Conservation (phyloP, 352 stramenopile genomes). For the Pythium volutum region DNA sequence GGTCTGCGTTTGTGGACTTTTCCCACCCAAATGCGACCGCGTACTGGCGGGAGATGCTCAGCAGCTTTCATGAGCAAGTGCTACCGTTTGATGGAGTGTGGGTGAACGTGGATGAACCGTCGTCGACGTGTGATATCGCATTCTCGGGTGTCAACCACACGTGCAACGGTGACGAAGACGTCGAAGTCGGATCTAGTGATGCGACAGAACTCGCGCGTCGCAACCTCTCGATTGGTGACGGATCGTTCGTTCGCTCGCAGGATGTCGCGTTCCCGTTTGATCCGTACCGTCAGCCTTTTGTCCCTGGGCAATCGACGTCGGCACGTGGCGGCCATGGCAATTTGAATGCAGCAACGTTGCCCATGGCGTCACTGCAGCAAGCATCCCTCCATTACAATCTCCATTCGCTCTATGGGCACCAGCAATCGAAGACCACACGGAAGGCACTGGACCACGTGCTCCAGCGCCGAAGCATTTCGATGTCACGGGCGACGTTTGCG, state of each 20-base stretch:
- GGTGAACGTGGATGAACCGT: constrained; percentile 84
- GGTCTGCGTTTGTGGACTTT: constrained; percentile 83
- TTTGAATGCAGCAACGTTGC: constrained; percentile 72
- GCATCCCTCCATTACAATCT: constrained; percentile 84
- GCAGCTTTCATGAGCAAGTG: constrained; percentile 51
- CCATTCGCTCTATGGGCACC: constrained; percentile 80
- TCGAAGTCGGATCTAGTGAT: not conserved
- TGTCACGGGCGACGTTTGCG: constrained; percentile 71
- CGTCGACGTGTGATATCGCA: constrained; percentile 54
- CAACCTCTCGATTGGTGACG: not conserved
- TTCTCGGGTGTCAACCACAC: constrained; percentile 15
- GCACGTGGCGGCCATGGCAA: constrained; percentile 52
- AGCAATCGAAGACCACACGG: constrained; percentile 51
- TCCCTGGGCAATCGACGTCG: constrained; percentile 47
- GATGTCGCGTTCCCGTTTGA: constrained; percentile 81
- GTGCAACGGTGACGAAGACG: not conserved
- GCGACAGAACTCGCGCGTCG: not conserved
- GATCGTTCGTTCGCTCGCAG: constrained; percentile 56
- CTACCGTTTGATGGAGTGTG: constrained; percentile 80
- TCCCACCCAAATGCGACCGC: constrained; percentile 67
- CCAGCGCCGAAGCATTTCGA: constrained; percentile 53
- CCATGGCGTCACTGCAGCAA: constrained; percentile 67
- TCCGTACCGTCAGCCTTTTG: constrained; percentile 76
- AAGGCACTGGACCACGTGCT: constrained; percentile 47
- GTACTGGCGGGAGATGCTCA: constrained; percentile 72